A percentile compares a stretch with the other conserved stretches of the same genome.
Conservation (phyloP, 164 flowering plant genomes). For the Berberis thunbergii region DNA sequence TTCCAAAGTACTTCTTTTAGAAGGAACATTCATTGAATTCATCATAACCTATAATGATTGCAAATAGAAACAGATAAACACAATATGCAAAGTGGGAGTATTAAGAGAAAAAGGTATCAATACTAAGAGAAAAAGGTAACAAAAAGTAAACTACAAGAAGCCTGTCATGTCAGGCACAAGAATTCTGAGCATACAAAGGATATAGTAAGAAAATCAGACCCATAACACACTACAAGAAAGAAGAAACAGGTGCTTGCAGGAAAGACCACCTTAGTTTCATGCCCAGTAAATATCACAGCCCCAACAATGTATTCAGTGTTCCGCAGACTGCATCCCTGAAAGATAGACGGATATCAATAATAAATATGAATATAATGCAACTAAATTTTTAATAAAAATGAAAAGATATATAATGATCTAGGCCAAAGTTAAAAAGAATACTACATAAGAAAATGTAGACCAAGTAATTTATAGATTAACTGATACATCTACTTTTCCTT, state of each 20-base stretch:
- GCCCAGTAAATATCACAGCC: conserved; percentile 84
- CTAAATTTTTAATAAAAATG: too few relatives aligned
- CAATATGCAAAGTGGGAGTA: background rate
- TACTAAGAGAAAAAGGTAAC: background rate
- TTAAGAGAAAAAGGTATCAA: background rate
- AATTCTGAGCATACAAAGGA: too few relatives aligned
- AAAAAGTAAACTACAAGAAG: background rate
- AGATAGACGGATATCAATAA: background rate
- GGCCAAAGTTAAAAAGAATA: too few relatives aligned
- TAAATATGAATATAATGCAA: background rate
- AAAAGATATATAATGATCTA: too few relatives aligned
- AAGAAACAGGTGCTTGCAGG: too few relatives aligned
- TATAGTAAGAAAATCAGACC: too few relatives aligned
- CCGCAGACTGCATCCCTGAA: conserved; percentile 96
- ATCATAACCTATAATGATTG: conserved; percentile 66
- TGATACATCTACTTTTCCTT: too few relatives aligned
- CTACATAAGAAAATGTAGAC: too few relatives aligned
- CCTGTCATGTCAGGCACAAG: background rate
- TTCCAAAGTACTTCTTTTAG: conserved; percentile 86
- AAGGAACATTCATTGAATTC: conserved; percentile 91
- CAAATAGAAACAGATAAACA: background rate
- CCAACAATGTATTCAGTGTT: conserved; percentile 91
- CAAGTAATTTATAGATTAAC: too few relatives aligned
- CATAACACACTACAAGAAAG: too few relatives aligned
- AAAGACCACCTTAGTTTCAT: conserved; percentile 77